phyloP scores from a whole-genome alignment of 192 early-diverging fungal species.

The Podila minutissima region DNA sequence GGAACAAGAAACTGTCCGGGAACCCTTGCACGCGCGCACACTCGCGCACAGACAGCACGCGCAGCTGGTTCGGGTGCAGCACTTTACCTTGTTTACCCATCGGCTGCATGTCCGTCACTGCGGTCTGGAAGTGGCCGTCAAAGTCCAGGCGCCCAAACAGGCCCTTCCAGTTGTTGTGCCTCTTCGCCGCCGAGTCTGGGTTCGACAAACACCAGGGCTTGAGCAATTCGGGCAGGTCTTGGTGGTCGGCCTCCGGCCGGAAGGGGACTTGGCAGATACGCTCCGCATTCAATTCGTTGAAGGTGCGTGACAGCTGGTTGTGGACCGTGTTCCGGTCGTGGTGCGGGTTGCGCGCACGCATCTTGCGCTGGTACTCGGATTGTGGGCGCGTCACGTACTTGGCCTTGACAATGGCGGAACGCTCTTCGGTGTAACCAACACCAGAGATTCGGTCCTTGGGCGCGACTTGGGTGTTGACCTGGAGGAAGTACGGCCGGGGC shows the following conservation, averaged over 20 bases:
- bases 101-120: slow-evolving; percentile 67
- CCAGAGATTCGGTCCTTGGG: too few species aligned
- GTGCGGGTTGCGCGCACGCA: too few species aligned
- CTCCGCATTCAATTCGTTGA: too few species aligned
- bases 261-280: not conserved
- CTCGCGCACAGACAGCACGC: slow-evolving; percentile 69
- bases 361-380: too few species aligned
- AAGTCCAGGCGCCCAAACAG: slow-evolving; percentile 56
- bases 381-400: too few species aligned
- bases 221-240: slow-evolving; percentile 55
- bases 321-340: too few species aligned
- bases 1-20: slow-evolving; percentile 69
- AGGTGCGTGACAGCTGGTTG: too few species aligned
- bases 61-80: slow-evolving; percentile 69
- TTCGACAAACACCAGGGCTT: slow-evolving; percentile 66
- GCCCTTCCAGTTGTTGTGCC: slow-evolving; percentile 64
- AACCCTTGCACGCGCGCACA: slow-evolving; percentile 78
- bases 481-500: too few species aligned
- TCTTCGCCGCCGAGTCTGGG: slow-evolving; percentile 58
- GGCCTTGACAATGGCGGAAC: too few species aligned
- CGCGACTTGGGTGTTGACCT: too few species aligned
- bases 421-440: too few species aligned
- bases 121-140: slow-evolving; percentile 65
- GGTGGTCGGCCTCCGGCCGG: not conserved
- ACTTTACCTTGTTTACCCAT: slow-evolving; percentile 69